These are phyloP conservation scores for Melastoma candidum DNA, from an alignment of 441 rosid genomes.

Conservation along the genomic window DNA sequence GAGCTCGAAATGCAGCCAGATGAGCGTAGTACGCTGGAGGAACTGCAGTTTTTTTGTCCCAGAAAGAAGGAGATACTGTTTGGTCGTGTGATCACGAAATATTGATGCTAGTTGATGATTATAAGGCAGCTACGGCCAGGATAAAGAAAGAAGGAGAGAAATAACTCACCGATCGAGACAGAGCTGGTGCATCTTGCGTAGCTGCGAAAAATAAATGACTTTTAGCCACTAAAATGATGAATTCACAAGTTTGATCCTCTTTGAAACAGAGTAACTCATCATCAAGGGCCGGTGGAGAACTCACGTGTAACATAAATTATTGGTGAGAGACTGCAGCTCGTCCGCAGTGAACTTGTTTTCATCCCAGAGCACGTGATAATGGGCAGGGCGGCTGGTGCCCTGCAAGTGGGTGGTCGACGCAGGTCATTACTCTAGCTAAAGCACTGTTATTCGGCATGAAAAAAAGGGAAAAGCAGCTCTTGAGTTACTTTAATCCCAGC, in stretches of 20 bases:
- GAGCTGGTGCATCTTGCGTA: constrained; percentile 19
- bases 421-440: background rate
- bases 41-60: constrained; percentile 26
- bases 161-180: constrained; percentile 14
- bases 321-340: constrained; percentile 15
- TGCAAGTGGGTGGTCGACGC: background rate
- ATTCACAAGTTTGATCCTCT: background rate
- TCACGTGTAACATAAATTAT: constrained; percentile 18
- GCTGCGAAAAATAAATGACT: constrained; percentile 1
- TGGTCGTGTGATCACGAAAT: too few relatives aligned
- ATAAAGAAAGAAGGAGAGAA: background rate
- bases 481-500: constrained; percentile 25
- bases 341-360: constrained; percentile 21
- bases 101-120: background rate
- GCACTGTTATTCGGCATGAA: background rate
- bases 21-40: constrained; percentile 76
- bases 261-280: background rate
- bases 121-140: background rate
- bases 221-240: background rate
- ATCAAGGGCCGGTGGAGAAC: background rate
- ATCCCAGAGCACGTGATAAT: constrained; percentile 21
- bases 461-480: background rate
- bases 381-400: constrained; percentile 23
- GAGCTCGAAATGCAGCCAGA: constrained; percentile 56
- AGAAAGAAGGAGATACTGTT: background rate